These are phyloP conservation scores for Yamadazyma triangularis DNA, from an alignment of 1,139 yeast species.

Conservation along the genomic window DNA sequence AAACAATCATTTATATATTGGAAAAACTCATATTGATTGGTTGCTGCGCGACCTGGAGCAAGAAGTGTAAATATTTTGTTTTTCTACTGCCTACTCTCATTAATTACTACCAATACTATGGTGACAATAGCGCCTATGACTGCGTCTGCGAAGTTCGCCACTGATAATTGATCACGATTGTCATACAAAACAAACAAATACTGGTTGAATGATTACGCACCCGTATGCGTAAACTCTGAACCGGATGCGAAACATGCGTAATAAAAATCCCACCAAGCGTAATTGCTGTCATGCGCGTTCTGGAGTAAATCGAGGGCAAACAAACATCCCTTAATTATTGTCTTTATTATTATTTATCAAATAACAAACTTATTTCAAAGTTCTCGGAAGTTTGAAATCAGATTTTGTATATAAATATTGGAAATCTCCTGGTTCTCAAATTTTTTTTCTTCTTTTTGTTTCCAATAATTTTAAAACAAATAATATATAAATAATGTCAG, in stretches of 20 bases:
- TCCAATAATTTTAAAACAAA: conserved; percentile 2
- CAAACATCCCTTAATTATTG: background rate
- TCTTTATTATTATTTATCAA: no score
- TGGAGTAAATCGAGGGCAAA: background rate
- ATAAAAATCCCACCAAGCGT: background rate
- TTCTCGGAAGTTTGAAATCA: no score
- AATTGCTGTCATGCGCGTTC: background rate
- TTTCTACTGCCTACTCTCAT: no score
- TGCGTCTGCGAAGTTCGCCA: background rate
- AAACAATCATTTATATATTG: background rate
- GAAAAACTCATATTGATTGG: background rate
- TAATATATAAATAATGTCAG: conserved; percentile 59
- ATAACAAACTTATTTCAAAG: background rate
- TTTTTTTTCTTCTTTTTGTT: conserved; percentile 3
- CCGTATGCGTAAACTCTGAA: background rate
- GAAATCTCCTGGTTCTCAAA: conserved; percentile 5
- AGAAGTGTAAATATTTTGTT: no score
- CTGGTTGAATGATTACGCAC: background rate
- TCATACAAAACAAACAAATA: background rate
- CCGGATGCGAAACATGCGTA: background rate
- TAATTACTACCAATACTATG: no score
- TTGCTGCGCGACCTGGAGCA: background rate
- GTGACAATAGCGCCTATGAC: no score
- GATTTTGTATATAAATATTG: conserved; percentile 3
- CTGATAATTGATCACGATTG: background rate